Evolutionary conservation across 305 asterid species (phyloP), one percentile per base, ranked within the genome.

Genomic region (Rubia balearica): DNA sequence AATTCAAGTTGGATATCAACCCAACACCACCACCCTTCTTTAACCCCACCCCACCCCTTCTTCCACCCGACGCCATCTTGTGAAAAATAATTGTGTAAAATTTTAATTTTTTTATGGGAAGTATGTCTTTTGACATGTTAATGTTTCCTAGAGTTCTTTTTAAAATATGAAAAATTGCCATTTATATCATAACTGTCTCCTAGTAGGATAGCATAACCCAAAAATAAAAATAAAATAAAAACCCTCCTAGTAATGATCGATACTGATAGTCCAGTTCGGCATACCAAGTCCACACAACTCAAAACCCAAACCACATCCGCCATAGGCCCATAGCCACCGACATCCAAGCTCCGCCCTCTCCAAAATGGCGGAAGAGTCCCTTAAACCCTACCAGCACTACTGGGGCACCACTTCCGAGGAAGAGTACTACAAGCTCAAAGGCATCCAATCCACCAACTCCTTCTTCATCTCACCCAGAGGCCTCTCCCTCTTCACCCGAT

Each of bases 391-490:
- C 21, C 82, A 14, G 74, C 73, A 88, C 73, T 90, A 86, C 89
- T 86, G 98, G 97, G 98, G 98, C 33, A 76, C 77, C 72, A 88
- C 89, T 7, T 79, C 87, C 5, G 98, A 89, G 55, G 82, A 84
- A 78, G 96, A 87, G n/a, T 90, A 84, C 66, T 93, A 86, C 87
- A 68, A 30, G 45, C 70, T 68, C 42, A 84, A 87, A 57, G 81
- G 84, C 62, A 85, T 89, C 89, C 83, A 79, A 82, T 90, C 96
- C 14, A 79, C 85, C 27, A 81, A 79, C 1, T 85, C 90, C 10
- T 74, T 81, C 53, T 88, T 76, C 90, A 75, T 87, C 53, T 86
- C 98, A 3, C 95, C 96, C 22, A 79, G 92, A 75, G 90, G 88
- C 53, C 81, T 88, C 38, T 73, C 84, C 76, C 88, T 90, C 16